A percentile compares a stretch with the other conserved stretches of the same genome.
Conservation (phyloP, 176 grass and related monocot genomes). For the Ensete glaucum region DNA sequence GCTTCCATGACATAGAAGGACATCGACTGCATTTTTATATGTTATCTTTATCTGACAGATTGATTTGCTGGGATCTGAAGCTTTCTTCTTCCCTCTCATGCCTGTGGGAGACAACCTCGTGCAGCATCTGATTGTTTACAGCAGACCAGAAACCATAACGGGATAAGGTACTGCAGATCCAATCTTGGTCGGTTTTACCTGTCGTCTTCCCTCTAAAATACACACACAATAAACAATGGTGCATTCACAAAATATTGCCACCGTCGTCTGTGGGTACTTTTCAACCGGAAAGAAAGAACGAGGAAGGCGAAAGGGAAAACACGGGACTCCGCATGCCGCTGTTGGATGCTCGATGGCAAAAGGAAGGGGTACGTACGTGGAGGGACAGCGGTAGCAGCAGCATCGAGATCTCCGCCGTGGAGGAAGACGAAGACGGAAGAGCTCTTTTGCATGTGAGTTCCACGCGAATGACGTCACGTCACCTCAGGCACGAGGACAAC, state of each 20-base stretch:
- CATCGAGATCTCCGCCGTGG: too few relatives aligned
- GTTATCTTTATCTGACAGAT: too few relatives aligned
- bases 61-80: too few relatives aligned
- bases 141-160: not conserved
- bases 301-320: not conserved
- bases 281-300: not conserved
- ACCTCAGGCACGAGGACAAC: not conserved
- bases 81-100: too few relatives aligned
- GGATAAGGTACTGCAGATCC: conserved; percentile 7
- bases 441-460: not conserved
- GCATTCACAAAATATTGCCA: too few relatives aligned
- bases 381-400: too few relatives aligned
- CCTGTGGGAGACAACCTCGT: conserved; percentile 1
- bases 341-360: too few relatives aligned
- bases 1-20: too few relatives aligned
- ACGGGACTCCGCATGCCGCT: not conserved
- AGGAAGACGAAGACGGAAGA: too few relatives aligned
- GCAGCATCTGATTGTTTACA: not conserved
- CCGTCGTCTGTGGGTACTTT: not conserved
- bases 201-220: not conserved
- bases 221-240: too few relatives aligned
- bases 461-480: not conserved
- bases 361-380: too few relatives aligned
- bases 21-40: too few relatives aligned
- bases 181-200: conserved; percentile 7